Evolutionary conservation across 2,329 filamentous ascomycete genomes (phyloP).

Genomic region (Colletotrichum cordylinicola): DNA sequence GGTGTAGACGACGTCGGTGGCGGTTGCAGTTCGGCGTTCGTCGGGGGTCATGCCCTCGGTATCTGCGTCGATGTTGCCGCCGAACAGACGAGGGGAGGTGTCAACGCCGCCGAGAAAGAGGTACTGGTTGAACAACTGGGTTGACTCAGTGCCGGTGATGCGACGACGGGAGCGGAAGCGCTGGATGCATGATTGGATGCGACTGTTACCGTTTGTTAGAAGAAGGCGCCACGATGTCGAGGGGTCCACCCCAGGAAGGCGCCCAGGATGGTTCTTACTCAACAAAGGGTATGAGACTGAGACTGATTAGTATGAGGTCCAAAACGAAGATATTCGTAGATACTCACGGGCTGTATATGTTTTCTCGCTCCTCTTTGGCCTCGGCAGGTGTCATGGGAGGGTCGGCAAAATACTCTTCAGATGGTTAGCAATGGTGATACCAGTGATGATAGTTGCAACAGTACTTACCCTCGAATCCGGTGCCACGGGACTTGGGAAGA

Average conservation of each 20-base stretch:
- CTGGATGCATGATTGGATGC: conserved; percentile 85
- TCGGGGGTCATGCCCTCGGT: conserved; percentile 60
- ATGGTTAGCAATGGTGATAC: background rate
- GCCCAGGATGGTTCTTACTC: conserved; percentile 48
- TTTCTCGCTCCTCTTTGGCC: conserved; percentile 64
- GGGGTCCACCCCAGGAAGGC: background rate
- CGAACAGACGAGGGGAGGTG: conserved; percentile 60
- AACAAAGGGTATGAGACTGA: conserved; percentile 55
- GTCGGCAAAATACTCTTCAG: conserved; percentile 77
- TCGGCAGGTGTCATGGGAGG: conserved; percentile 77
- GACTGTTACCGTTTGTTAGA: conserved; percentile 49
- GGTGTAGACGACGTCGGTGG: conserved; percentile 63
- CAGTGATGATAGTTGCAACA: background rate
- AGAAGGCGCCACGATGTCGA: background rate
- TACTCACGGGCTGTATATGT: conserved; percentile 72
- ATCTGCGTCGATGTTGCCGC: conserved; percentile 64
- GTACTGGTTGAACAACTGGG: conserved; percentile 77
- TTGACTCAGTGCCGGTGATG: conserved; percentile 63
- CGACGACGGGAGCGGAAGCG: conserved; percentile 81
- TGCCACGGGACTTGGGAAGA: conserved; percentile 52
- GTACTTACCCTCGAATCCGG: conserved; percentile 71
- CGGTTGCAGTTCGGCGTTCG: conserved; percentile 68
- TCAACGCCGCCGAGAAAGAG: conserved; percentile 85
- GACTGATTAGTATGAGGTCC: background rate
- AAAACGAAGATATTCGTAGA: no score